These are phyloP conservation scores for Umbelopsis sp. DNA, from an alignment of 192 early-diverging fungal species.

Conservation along the genomic window DNA sequence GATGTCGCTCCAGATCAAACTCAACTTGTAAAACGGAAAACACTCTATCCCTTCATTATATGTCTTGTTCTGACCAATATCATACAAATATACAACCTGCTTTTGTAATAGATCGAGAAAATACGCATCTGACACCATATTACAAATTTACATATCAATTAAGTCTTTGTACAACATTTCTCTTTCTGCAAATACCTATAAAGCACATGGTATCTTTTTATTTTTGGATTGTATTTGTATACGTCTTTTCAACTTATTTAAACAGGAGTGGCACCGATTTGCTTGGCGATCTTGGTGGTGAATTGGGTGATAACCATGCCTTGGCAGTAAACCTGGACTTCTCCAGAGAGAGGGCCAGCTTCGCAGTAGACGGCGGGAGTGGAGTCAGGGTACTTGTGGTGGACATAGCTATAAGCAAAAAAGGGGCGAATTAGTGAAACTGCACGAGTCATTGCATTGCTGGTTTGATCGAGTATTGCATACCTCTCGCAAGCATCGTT, in stretches of 20 bases:
- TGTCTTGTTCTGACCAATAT: too few species aligned
- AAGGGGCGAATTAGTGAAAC: background rate
- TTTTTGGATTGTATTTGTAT: too few species aligned
- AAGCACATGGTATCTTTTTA: too few species aligned
- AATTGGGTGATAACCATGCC: background rate
- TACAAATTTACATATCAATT: too few species aligned
- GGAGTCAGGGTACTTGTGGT: background rate
- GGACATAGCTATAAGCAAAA: background rate
- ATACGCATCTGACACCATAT: too few species aligned
- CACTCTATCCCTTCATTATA: too few species aligned
- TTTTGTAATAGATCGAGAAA: too few species aligned
- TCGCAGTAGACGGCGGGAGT: background rate
- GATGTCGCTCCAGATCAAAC: too few species aligned
- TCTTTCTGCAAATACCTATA: too few species aligned
- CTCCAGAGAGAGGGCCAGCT: background rate
- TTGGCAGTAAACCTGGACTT: background rate
- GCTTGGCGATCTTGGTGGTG: background rate
- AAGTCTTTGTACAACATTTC: too few species aligned
- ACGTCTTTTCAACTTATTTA: background rate
- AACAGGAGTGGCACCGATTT: constrained; percentile 8
- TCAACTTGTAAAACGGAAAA: too few species aligned
- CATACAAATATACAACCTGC: too few species aligned
- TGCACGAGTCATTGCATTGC: background rate
- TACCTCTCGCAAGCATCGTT: background rate
- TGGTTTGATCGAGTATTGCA: background rate